Evolutionary conservation across 148 eudicot species (phyloP), one percentile per base, ranked within the genome.

Genomic region (Chenopodium quinoa): DNA sequence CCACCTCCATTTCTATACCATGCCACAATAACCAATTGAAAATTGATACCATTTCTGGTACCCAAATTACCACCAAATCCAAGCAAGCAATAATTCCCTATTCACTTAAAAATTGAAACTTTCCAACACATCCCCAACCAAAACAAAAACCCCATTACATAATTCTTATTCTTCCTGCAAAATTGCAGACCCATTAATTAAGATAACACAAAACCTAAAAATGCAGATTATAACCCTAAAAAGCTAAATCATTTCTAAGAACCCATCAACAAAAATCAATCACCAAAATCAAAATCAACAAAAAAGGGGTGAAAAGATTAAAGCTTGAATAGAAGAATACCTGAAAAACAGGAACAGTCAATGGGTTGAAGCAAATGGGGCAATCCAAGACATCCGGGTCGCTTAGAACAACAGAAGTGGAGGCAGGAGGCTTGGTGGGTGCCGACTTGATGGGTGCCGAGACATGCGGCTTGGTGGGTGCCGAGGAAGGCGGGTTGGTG

Each of bases 351-450:
- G 97, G 98, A 78, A 86, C 44, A 62, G 80, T 83, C 83, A 92
- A 88, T 46, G 91, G 86, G 14, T 89, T 87, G 68, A 85, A 78
- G 84, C 97, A 94, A 71, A 92, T 88, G 40, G 93, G 79, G 82
- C 98, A 94, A 80, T 94, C 98, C 47, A 95, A 79, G 66, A 95
- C 97, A 84, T 93, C 97, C n/a, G 97, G 92, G 76, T 93, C 93
- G 44, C 91, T 75, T 64, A 95, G 83, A 67, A 83, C 84, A 48
- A 94, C 86, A 10, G 85, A 74, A 32, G 86, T 12, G 37, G 88
- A 56, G 29, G 87, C 85, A 10, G 75, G 83, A 11, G 84, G 22
- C 17, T 50, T 37, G 37, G 25, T 37, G 79, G 73, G 78, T 79
- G 58, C 79, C 32, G 37, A 34, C 37, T 34, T 34, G 37, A 3